A percentile compares a stretch with the other conserved stretches of the same genome.
These are phyloP conservation scores for Cymbidium sinense DNA, from an alignment of 106 monocot genomes.

Conservation along the genomic window DNA sequence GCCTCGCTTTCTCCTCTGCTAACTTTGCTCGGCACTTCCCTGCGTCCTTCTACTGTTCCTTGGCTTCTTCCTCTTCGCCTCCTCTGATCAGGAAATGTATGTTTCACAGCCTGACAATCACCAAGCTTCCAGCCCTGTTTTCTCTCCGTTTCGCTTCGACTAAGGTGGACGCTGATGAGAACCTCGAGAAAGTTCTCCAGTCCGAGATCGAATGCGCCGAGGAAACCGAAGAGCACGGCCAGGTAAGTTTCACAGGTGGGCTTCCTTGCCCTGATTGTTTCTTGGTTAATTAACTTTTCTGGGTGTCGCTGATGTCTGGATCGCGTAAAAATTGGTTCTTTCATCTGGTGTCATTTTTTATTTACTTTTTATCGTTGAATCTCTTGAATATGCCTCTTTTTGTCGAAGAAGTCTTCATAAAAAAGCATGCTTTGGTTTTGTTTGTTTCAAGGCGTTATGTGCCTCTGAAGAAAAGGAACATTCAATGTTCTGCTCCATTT, in stretches of 20 bases:
- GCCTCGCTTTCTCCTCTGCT: not conserved
- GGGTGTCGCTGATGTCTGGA: not conserved
- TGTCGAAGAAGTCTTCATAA: not conserved
- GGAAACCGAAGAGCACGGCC: slow-evolving; percentile 10
- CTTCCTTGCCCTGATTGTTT: not conserved
- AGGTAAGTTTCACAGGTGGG: slow-evolving; percentile 1
- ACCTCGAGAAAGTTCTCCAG: slow-evolving; percentile 31
- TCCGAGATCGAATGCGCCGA: slow-evolving; percentile 33
- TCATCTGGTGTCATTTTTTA: not conserved
- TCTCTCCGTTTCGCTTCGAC: slow-evolving; percentile 21
- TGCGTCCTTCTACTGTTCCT: slow-evolving; percentile 5
- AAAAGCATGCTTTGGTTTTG: not conserved
- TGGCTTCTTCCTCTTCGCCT: slow-evolving; percentile 5
- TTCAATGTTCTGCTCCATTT: too few relatives aligned
- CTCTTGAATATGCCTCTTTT: not conserved
- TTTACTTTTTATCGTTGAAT: not conserved
- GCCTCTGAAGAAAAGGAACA: too few relatives aligned
- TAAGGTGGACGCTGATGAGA: slow-evolving; percentile 31
- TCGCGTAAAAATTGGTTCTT: not conserved
- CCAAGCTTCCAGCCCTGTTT: not conserved
- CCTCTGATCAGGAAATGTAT: not conserved
- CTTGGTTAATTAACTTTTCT: not conserved
- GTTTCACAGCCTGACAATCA: not conserved
- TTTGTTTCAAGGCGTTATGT: too few relatives aligned
- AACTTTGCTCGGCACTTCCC: not conserved